Evolutionary conservation across 371 early-diverging fungal species (phyloP).

Genomic region (Circinella minor): DNA sequence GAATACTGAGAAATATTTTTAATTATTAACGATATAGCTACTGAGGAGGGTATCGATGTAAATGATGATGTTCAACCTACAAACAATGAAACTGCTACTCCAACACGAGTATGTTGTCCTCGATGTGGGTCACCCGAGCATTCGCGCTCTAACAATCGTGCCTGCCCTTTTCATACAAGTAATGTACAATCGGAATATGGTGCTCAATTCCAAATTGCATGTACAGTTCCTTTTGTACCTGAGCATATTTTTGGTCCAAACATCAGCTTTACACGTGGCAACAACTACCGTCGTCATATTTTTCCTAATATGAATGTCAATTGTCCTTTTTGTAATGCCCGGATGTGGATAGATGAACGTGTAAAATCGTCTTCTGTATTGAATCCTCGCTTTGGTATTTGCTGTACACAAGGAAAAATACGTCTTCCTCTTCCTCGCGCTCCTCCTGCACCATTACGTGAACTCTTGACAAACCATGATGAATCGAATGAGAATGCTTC

Average conservation of each 20-base stretch:
- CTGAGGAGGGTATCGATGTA: too few species aligned
- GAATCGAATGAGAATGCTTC: background rate
- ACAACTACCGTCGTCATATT: background rate
- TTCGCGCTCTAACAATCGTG: too few species aligned
- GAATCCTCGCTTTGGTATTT: background rate
- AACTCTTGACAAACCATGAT: background rate
- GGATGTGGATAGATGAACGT: background rate
- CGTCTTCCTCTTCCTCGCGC: background rate
- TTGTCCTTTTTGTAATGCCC: background rate
- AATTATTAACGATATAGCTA: too few species aligned
- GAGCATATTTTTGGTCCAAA: background rate
- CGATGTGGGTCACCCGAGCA: too few species aligned
- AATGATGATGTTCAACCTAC: too few species aligned
- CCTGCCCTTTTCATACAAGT: background rate
- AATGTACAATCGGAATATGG: background rate
- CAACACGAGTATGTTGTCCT: too few species aligned
- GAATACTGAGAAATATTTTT: too few species aligned
- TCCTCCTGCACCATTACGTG: background rate
- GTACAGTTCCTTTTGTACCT: conserved; percentile 1
- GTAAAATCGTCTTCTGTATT: background rate
- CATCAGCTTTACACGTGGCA: background rate
- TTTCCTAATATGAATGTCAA: background rate
- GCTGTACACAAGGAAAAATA: background rate
- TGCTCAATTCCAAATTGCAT: background rate
- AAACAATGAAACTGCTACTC: background rate